Conservation (phyloP, 202 grass and related monocot genomes). For the Panicum virgatum region DNA sequence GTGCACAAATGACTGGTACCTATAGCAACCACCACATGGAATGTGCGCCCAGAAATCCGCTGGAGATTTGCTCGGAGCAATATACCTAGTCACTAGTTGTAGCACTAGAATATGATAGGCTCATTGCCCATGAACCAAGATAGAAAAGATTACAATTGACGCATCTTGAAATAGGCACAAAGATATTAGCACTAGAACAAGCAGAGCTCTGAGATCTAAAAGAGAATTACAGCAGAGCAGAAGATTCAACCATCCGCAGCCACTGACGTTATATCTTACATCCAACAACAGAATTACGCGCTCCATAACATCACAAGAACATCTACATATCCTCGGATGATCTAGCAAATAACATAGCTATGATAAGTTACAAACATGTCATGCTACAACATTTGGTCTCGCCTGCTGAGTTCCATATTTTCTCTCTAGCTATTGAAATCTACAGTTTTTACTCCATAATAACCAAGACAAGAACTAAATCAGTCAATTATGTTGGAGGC, state of each 20-base stretch:
- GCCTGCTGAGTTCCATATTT: neutral
- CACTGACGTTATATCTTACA: neutral
- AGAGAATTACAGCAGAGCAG: neutral
- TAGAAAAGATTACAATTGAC: neutral
- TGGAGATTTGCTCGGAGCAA: neutral
- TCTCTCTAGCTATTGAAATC: slow-evolving; percentile 6
- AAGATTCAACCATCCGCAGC: neutral
- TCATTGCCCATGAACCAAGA: neutral
- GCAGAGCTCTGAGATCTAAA: neutral
- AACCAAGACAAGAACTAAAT: slow-evolving; percentile 18
- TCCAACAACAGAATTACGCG: neutral
- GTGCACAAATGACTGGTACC: neutral
- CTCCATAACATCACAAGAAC: neutral
- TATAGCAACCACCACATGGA: neutral
- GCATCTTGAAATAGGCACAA: neutral
- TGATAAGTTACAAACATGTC: slow-evolving; percentile 31
- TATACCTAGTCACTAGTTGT: neutral
- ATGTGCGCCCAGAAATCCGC: neutral
- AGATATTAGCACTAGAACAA: neutral
- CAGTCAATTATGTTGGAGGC: slow-evolving; percentile 11
- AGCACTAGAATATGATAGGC: neutral
- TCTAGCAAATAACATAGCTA: slow-evolving; percentile 8
- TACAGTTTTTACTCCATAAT: slow-evolving; percentile 28
- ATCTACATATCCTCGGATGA: slow-evolving; percentile 26
- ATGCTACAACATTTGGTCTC: slow-evolving; percentile 24